These are phyloP conservation scores for Collybia sp. DNA, from an alignment of 768 basidiomycete species.

Conservation along the genomic window DNA sequence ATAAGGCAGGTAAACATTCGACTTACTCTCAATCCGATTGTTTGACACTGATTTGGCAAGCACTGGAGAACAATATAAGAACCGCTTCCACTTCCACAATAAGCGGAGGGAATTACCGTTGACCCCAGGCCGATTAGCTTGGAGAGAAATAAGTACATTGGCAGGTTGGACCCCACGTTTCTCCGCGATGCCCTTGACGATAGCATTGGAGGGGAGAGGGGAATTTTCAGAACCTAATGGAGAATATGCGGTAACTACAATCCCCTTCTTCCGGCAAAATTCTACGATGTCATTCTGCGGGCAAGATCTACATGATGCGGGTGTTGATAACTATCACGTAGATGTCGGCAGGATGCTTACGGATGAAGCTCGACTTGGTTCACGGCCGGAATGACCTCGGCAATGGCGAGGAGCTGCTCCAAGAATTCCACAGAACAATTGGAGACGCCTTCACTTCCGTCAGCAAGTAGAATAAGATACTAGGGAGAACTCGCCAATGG, in stretches of 20 bases:
- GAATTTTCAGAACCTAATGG: slow-evolving; percentile 72
- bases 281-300: slow-evolving; percentile 62
- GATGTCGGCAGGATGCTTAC: slow-evolving; percentile 26
- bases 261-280: slow-evolving; percentile 59
- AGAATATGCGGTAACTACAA: slow-evolving; percentile 73
- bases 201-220: slow-evolving; percentile 56
- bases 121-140: slow-evolving; percentile 61
- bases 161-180: slow-evolving; percentile 56
- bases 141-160: slow-evolving; percentile 68
- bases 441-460: slow-evolving; percentile 41
- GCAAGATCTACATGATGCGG: slow-evolving; percentile 37
- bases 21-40: slow-evolving; percentile 52
- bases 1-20: neutral
- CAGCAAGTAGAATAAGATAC: neutral
- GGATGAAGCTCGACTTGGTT: slow-evolving; percentile 82
- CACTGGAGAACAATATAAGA: slow-evolving; percentile 26
- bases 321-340: neutral
- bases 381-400: slow-evolving; percentile 62
- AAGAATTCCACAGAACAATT: slow-evolving; percentile 69
- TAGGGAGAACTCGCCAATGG: slow-evolving; percentile 49
- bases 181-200: slow-evolving; percentile 57
- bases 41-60: slow-evolving; percentile 77
- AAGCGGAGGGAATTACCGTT: slow-evolving; percentile 28
- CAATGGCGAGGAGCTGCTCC: slow-evolving; percentile 51
- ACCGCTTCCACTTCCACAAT: neutral